Conservation (phyloP, 140 eudicot species). For the Cichorium intybus region DNA sequence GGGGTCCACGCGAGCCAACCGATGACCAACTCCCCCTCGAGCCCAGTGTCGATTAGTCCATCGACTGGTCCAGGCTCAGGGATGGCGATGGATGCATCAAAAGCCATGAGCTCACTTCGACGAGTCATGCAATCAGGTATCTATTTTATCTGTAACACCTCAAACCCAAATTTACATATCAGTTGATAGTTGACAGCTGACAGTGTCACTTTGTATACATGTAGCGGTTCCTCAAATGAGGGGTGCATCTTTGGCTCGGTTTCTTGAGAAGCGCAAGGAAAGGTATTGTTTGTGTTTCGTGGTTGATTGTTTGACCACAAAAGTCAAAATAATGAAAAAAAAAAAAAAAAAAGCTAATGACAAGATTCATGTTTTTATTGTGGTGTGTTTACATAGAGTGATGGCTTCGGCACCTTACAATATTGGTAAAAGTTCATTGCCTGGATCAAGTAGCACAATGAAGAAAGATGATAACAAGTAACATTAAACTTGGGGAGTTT, state of each 20-base stretch:
- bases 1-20: constrained; percentile 35
- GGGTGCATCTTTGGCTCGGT: constrained; percentile 76
- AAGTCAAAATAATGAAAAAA: neutral
- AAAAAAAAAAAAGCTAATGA: neutral
- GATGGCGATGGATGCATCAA: constrained; percentile 24
- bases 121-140: constrained; percentile 65
- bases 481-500: neutral
- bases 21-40: constrained; percentile 35
- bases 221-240: constrained; percentile 88
- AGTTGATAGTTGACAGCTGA: neutral
- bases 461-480: constrained; percentile 19
- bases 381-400: constrained; percentile 23
- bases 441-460: constrained; percentile 18
- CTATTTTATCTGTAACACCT: neutral
- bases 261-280: constrained; percentile 82
- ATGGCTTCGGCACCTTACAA: constrained; percentile 59
- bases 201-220: neutral
- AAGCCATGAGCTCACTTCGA: constrained; percentile 33
- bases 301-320: neutral
- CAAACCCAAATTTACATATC: too few relatives aligned
- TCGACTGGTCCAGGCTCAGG: constrained; percentile 23
- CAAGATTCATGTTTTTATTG: neutral
- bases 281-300: constrained; percentile 39
- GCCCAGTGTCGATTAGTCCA: constrained; percentile 44
- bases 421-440: constrained; percentile 30